Conservation (phyloP, 768 basidiomycete genomes). For the Trichaptum fuscoviolaceum region DNA sequence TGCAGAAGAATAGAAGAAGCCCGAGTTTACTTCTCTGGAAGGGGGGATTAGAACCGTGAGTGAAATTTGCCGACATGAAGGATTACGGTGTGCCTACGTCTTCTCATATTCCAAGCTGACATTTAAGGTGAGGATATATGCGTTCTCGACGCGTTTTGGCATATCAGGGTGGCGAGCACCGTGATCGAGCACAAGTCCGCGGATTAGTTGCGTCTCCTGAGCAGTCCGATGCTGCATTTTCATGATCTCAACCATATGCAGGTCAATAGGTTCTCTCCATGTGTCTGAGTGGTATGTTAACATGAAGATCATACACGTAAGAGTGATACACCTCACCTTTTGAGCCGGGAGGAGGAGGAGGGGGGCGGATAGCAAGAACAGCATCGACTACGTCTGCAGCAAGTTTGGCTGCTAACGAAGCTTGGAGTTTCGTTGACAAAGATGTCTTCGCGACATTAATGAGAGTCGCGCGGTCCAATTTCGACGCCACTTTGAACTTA, state of each 20-base stretch:
- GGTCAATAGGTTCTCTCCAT: slow-evolving; percentile 87
- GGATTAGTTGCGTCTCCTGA: slow-evolving; percentile 92
- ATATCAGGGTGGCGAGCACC: slow-evolving; percentile 98
- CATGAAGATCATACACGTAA: slow-evolving; percentile 18
- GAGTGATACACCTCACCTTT: slow-evolving; percentile 38
- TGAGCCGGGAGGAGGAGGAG: slow-evolving; percentile 39
- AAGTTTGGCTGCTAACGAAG: slow-evolving; percentile 76
- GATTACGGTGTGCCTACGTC: slow-evolving; percentile 58
- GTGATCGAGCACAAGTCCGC: slow-evolving; percentile 95
- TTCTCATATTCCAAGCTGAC: slow-evolving; percentile 99
- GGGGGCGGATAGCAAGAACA: slow-evolving; percentile 79
- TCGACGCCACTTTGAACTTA: slow-evolving; percentile 71
- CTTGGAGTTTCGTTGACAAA: slow-evolving; percentile 87
- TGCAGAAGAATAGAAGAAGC: slow-evolving; percentile 98
- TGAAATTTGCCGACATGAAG: not conserved
- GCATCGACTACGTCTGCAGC: slow-evolving; percentile 94
- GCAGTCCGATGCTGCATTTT: slow-evolving; percentile 99
- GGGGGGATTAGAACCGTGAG: slow-evolving; percentile 12
- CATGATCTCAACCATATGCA: slow-evolving; percentile 99
- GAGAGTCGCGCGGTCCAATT: slow-evolving; percentile 84
- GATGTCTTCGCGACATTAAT: slow-evolving; percentile 95
- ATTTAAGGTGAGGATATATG: slow-evolving; percentile 90
- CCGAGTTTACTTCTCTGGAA: slow-evolving; percentile 93
- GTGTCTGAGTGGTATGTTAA: slow-evolving; percentile 53
- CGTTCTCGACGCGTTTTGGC: slow-evolving; percentile 97